Base-by-base conservation (phyloP, 306 rosid genomes). In the Vachellia pachyceras region DNA sequence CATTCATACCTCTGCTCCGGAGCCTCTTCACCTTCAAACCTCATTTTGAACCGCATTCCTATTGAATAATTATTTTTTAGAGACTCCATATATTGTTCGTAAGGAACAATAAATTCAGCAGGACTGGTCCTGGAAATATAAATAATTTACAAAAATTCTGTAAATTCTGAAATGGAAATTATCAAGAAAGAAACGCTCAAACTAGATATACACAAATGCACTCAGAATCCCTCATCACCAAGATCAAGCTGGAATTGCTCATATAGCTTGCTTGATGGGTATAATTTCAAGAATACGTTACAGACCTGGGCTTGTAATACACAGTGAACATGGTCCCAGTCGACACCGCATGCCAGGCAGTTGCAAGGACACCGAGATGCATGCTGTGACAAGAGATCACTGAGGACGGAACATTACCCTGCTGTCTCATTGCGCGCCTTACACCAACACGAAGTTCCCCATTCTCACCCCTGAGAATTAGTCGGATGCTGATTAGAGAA, bases 341-440 rank as follows among this genome's bases (percentile, higher is more conserved):
- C 76, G 66, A 23, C 42, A 87, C 78, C 45, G 99, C 98, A 81
- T 95, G 99, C 99, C 97, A 95, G 3, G 99, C 99, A 69, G 99
- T 95, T 75, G 99, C 99, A 67, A 93, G 97, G 23, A 95, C 99
- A 54, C 99, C 99, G 17, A 95, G 98, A 78, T 95, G 99, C 99
- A 95, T 95, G 79, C 99, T 95, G 52, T 95, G 99, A 89, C 99
- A 93, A 39, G 99, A 95, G 77, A 95, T 95, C 67, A 95, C 98
- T 0, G 99, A 93, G 0, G 99, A 95, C 0, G 99, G 98, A 44
- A 92, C 92, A 46, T 92, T 93, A 37, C 92, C 92, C 86, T 89
- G 97, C 72, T 95, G 97, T 60, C 99, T 90, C 99, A 95, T 91
- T n/a, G 99, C 98, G 17, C 98, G 97, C 85, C 99, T 86, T 17